A percentile compares a stretch with the other conserved stretches of the same genome.
phyloP scores from a whole-genome alignment of 768 basidiomycete species.

The Mycena chlorophos region DNA sequence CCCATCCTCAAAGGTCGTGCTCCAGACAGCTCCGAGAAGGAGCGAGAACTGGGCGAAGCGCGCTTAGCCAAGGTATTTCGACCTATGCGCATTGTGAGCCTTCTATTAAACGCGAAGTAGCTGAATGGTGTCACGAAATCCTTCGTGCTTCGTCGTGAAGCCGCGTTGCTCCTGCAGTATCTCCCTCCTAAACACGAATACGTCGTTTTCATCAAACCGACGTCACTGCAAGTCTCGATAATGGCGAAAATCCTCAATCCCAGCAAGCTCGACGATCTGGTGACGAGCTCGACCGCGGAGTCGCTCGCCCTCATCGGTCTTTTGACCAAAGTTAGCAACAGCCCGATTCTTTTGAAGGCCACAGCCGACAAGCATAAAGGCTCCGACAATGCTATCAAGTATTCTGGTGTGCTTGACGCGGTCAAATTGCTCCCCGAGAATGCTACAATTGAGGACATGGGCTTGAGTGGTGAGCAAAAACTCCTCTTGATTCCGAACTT shows the following conservation, averaged over 20 bases:
- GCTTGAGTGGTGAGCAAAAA: constrained; percentile 68
- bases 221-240: constrained; percentile 76
- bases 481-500: not conserved
- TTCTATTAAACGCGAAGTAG: constrained; percentile 37
- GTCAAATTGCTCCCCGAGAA: constrained; percentile 59
- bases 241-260: constrained; percentile 75
- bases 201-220: constrained; percentile 94
- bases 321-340: constrained; percentile 90
- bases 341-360: constrained; percentile 84
- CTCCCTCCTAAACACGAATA: constrained; percentile 96
- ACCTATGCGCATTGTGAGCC: not conserved
- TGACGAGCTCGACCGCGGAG: constrained; percentile 71
- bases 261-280: constrained; percentile 65
- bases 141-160: constrained; percentile 90
- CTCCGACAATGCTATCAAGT: constrained; percentile 43
- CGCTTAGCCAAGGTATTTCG: constrained; percentile 68
- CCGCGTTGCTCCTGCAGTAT: constrained; percentile 75
- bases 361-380: constrained; percentile 62
- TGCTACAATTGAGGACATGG: constrained; percentile 67
- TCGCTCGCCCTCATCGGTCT: constrained; percentile 78
- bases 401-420: constrained; percentile 58
- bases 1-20: constrained; percentile 87
- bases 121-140: constrained; percentile 73
- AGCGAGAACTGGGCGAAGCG: constrained; percentile 75
- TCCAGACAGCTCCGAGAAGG: constrained; percentile 69